Percentiles rank a stretch among this genome's conserved stretches.
phyloP scores from a whole-genome alignment of 2,329 filamentous ascomycete genomes.

The Monilinia polystroma region DNA sequence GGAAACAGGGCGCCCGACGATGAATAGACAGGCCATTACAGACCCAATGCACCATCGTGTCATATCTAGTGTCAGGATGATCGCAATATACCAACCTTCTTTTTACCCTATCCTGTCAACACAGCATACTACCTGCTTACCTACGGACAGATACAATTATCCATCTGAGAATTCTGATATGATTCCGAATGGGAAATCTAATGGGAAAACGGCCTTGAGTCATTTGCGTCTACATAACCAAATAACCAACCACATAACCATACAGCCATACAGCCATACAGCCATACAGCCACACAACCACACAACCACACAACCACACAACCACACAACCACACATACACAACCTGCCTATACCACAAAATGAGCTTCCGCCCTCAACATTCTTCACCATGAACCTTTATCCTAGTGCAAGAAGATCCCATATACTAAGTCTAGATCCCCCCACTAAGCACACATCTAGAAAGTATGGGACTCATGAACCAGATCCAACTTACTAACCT shows the following conservation, averaged over 20 bases:
- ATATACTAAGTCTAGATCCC: conserved; percentile 8
- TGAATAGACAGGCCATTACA: not conserved
- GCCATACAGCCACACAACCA: not conserved
- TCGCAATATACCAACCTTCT: conserved; percentile 1
- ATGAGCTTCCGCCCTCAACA: not conserved
- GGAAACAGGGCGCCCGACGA: not conserved
- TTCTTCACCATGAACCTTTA: conserved; percentile 18
- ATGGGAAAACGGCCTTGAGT: not conserved
- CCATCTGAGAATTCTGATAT: not conserved
- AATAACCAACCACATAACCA: too few relatives aligned
- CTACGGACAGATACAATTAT: not conserved
- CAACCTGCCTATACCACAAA: not conserved
- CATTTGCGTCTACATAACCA: not conserved
- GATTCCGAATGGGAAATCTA: not conserved
- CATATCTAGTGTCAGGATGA: conserved; percentile 8
- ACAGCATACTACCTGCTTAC: not conserved
- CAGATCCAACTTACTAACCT: not conserved
- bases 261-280: too few relatives aligned
- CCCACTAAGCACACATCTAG: conserved; percentile 16
- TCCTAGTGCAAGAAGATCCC: conserved; percentile 6
- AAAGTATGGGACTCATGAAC: not conserved
- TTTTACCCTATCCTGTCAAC: not conserved
- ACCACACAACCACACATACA: not conserved
- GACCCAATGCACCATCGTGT: not conserved
- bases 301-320: not conserved